Evolutionary conservation across 2,329 filamentous ascomycete genomes (phyloP).

Genomic region (Zymoseptoria passerinii): DNA sequence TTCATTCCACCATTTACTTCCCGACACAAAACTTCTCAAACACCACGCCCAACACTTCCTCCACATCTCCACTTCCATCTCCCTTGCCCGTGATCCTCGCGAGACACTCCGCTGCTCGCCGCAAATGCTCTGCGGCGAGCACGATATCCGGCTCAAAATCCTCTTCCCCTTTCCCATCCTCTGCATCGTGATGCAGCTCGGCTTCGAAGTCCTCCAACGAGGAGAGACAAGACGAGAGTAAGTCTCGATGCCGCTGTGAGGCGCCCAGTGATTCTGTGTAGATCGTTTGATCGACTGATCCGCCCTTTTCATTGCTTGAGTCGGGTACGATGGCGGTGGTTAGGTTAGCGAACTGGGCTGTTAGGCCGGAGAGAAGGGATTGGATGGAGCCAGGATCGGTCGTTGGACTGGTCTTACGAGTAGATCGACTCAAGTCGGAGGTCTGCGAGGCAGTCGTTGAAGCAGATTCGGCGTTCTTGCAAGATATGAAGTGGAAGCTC

Average conservation of each 20-base stretch:
- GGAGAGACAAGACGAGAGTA: constrained; percentile 63
- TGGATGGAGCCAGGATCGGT: constrained; percentile 59
- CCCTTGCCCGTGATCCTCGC: constrained; percentile 81
- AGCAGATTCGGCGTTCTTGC: constrained; percentile 35
- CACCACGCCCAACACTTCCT: constrained; percentile 91
- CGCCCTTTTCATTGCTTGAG: not conserved
- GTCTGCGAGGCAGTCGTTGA: constrained; percentile 34
- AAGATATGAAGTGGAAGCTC: constrained; percentile 61
- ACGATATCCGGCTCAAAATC: constrained; percentile 66
- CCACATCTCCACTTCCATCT: constrained; percentile 70
- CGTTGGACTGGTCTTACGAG: no score
- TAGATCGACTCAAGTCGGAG: not conserved
- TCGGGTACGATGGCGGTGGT: constrained; percentile 42
- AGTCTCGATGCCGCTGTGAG: constrained; percentile 77
- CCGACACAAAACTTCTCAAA: constrained; percentile 70
- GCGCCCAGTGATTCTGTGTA: constrained; percentile 68
- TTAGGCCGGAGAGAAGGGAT: constrained; percentile 57
- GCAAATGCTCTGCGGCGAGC: constrained; percentile 78
- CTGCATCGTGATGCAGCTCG: constrained; percentile 30
- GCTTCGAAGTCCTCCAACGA: constrained; percentile 67
- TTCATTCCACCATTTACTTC: no score
- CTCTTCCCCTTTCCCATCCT: constrained; percentile 1
- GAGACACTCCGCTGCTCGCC: constrained; percentile 70
- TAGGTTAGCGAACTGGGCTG: constrained; percentile 60
- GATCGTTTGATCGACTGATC: not conserved